These are phyloP conservation scores for Penicillium griseofulvum DNA, from an alignment of 2,329 filamentous ascomycete genomes.

Conservation along the genomic window DNA sequence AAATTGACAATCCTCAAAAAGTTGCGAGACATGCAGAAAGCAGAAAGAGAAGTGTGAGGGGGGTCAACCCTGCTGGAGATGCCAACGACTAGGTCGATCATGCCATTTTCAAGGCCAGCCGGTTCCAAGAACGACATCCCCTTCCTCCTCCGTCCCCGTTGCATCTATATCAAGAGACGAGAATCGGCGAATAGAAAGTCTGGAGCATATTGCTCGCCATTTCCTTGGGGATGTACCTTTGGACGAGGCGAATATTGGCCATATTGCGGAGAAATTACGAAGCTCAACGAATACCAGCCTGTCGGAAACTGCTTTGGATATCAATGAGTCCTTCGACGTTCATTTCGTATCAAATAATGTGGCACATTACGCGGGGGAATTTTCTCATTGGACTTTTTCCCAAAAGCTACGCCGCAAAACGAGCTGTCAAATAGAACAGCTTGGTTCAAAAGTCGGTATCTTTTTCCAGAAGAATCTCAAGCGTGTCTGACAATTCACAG, in stretches of 20 bases:
- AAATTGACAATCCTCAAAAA: slow-evolving; percentile 20
- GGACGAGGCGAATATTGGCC: slow-evolving; percentile 11
- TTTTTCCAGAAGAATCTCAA: too few species aligned
- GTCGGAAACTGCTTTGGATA: slow-evolving; percentile 6
- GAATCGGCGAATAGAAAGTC: slow-evolving; percentile 1
- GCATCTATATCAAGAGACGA: not conserved
- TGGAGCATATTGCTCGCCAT: slow-evolving; percentile 15
- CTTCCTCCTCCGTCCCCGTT: not conserved
- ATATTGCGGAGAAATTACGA: slow-evolving; percentile 11
- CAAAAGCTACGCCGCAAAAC: slow-evolving; percentile 41
- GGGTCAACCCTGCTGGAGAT: slow-evolving; percentile 53
- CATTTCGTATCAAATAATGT: slow-evolving; percentile 4
- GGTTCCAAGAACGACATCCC: slow-evolving; percentile 26
- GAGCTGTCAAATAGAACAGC: slow-evolving; percentile 33
- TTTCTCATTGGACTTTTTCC: slow-evolving; percentile 45
- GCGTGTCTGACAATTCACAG: slow-evolving; percentile 11
- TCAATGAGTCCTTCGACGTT: slow-evolving; percentile 17
- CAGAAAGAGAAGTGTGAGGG: slow-evolving; percentile 58
- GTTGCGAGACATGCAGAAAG: slow-evolving; percentile 54
- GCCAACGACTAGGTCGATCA: slow-evolving; percentile 49
- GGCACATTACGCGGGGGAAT: slow-evolving; percentile 41
- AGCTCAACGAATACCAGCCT: not conserved
- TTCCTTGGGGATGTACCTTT: slow-evolving; percentile 16
- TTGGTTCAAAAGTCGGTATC: slow-evolving; percentile 26
- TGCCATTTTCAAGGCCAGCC: slow-evolving; percentile 45